These are phyloP conservation scores for Stentor roeselii DNA, from an alignment of 73 alveolate species.

Conservation along the genomic window DNA sequence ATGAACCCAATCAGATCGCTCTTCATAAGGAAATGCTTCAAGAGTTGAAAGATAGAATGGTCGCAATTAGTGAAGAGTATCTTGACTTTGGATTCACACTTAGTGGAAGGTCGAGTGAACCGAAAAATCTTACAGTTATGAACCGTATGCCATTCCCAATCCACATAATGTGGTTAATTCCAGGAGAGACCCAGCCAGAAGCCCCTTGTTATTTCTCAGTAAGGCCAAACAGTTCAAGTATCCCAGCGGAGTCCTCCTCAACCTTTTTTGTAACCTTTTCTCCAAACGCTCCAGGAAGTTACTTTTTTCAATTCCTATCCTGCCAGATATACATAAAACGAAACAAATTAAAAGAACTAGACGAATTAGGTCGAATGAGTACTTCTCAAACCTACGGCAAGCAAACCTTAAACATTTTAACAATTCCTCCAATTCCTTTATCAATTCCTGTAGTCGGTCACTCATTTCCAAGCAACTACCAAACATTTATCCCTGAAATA, in stretches of 20 bases:
- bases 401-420: slow-evolving; percentile 12
- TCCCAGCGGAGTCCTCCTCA: slow-evolving; percentile 38
- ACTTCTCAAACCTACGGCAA: slow-evolving; percentile 29
- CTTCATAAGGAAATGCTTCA: slow-evolving; percentile 82
- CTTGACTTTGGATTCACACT: slow-evolving; percentile 73
- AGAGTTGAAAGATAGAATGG: slow-evolving; percentile 47
- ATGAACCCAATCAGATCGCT: slow-evolving; percentile 84
- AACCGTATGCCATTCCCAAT: slow-evolving; percentile 32
- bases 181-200: slow-evolving; percentile 20
- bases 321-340: slow-evolving; percentile 56
- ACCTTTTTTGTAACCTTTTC: slow-evolving; percentile 41
- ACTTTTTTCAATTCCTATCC: slow-evolving; percentile 53
- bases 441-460: slow-evolving; percentile 90
- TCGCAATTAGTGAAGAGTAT: slow-evolving; percentile 56
- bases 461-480: slow-evolving; percentile 91
- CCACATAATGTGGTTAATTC: slow-evolving; percentile 3
- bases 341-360: slow-evolving; percentile 37
- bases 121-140: slow-evolving; percentile 43
- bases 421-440: slow-evolving; percentile 71
- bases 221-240: slow-evolving; percentile 26
- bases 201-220: slow-evolving; percentile 40
- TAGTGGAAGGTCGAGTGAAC: slow-evolving; percentile 62
- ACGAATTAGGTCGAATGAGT: slow-evolving; percentile 27
- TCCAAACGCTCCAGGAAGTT: slow-evolving; percentile 61
- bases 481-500: slow-evolving; percentile 95